Evolutionary conservation across 257 asterid genomes (phyloP), one percentile per base, ranked within the genome.

Genomic region (Nicotiana tomentosiformis): DNA sequence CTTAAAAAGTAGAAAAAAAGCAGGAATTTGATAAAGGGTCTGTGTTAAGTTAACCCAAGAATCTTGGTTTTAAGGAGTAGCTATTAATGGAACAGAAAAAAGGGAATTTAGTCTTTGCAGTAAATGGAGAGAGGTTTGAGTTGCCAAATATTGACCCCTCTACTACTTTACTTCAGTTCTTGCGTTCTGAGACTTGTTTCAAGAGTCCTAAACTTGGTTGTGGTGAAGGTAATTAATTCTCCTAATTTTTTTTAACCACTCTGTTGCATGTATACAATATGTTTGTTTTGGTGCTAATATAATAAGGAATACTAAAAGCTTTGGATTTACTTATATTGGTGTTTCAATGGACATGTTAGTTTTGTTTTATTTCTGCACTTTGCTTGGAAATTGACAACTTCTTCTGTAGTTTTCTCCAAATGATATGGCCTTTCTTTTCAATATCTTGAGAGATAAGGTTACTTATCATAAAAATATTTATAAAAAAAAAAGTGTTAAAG

Each of bases 151-250:
- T 86, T 33, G 92, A 92, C 70, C 93, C 98, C 62, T 90, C 98
- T 17, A 94, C 94, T 23, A 92, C 96, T 85, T 84, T 94, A 85
- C 91, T 94, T 46, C 87, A 94, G 8, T 94, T 91, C 82, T 87
- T 94, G 90, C 92, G 96, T 58, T 77, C 86, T 18, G 53, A 82
- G 8, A 92, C 97, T 77, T 84, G 88, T 84, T 91, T 91, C 87
- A 94, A 91, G 87, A 92, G 98, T 82, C 91, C 87, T 86, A 94
- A 94, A 86, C 96, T 94, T 66, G 89, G 94, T 64, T 92, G 97
- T 72, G 97, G 93, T 43, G 96, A 94, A 92, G 97, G 98, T 93
- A 64, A 32, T 33, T 93, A 64, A 39, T 33, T 64, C 5, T 81
- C 17, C 32, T 43, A 0, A 7, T 51, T 51, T 10, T 10, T 30